Percentiles rank a stretch among this genome's conserved stretches.
Conservation (phyloP, 169 alveolate species). For the Plasmodium sp. region DNA sequence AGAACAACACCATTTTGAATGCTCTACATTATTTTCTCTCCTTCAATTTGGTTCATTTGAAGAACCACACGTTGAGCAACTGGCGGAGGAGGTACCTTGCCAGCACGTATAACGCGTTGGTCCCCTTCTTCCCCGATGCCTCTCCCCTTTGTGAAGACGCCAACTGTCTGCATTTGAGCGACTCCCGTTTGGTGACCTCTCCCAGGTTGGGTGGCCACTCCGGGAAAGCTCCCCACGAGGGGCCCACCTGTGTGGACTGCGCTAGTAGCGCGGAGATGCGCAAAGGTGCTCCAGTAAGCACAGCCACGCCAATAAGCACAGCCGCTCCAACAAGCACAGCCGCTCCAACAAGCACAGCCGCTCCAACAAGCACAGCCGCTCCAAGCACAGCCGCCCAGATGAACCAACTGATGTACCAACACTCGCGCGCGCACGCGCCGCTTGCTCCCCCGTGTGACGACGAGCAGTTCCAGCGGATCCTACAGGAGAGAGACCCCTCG, state of each 20-base stretch:
- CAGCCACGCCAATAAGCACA: background rate
- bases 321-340: background rate
- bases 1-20: constrained; percentile 23
- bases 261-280: background rate
- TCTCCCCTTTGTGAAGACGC: constrained; percentile 49
- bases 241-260: background rate
- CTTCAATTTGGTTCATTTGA: constrained; percentile 6
- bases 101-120: background rate
- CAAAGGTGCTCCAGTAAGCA: background rate
- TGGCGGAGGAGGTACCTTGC: background rate
- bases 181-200: background rate
- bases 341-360: background rate
- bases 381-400: background rate
- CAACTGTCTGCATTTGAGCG: constrained; percentile 8
- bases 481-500: constrained; percentile 61
- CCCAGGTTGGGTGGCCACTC: background rate
- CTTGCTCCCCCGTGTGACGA: constrained; percentile 12
- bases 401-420: background rate
- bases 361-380: background rate
- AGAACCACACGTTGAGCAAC: background rate
- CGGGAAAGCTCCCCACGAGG: background rate
- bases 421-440: background rate
- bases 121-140: constrained; percentile 1
- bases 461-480: constrained; percentile 41
- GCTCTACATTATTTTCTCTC: background rate